Evolutionary conservation across 164 flowering plant species (phyloP), one percentile per base, ranked within the genome.

Genomic region (Piper betle): DNA sequence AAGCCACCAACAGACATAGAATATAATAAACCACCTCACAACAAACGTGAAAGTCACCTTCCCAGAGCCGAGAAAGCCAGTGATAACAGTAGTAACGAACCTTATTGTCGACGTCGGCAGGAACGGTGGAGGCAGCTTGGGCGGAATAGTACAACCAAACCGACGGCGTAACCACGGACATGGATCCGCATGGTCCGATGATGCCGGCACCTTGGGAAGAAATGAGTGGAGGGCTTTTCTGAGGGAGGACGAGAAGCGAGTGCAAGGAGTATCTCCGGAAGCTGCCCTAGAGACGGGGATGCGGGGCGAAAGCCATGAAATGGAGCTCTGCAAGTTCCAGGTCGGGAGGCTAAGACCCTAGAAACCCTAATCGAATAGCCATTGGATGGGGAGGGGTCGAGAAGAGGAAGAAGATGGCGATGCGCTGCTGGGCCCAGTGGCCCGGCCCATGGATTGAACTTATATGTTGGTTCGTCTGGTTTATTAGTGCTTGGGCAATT

Each of bases 11-110:
- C 25, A 37, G 18, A 3, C 12, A 20, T 4, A 2, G 0, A 2
- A 13, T 3, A 18, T 4, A 37, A 39, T 5, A 58, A 39, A 38
- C 11, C 17, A 39, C 16, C 15, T 4, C 16, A 5, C 38, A 58
- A 58, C 15, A n/a, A 20, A 62, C 42, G 37, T 58, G 12, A 43
- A 7, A 16, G 39, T 7, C 37, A 86, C 97, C 91, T 91, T 91
- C 62, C 98, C 98, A 12, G 98, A 79, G 58, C 98, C 98, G 17
- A 91, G 87, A 65, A 88, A 91, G 3, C 98, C 96, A n/a, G 95
- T 86, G 65, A 88, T 75, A 1, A 91, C 79, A 48, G 96, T 88
- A 33, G 95, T 92, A 0, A 96, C n/a, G 86, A 33, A 86, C 88
- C n/a, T 94, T 79, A 70, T 64, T 70, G 71, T 91, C 96, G 38